phyloP scores from a whole-genome alignment of 768 basidiomycete species.

The Suillus hirtellus region DNA sequence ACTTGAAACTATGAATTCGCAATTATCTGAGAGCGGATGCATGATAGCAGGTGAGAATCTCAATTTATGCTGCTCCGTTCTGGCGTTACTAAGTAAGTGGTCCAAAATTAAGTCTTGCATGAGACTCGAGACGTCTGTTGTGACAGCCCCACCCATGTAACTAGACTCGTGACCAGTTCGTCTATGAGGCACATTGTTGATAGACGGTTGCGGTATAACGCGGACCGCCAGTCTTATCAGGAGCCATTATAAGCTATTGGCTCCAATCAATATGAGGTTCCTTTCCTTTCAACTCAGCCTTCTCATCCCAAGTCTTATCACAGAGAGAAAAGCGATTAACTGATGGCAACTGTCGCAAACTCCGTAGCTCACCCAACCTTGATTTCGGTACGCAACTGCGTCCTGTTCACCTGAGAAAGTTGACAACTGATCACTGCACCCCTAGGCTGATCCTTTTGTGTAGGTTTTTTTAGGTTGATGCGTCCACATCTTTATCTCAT shows the following conservation, averaged over 20 bases:
- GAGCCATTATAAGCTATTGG: conserved; percentile 3
- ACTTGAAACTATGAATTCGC: neutral
- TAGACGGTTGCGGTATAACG: neutral
- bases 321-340: neutral
- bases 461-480: conserved; percentile 33
- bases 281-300: conserved; percentile 2
- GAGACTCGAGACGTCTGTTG: neutral
- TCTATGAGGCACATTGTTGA: no score
- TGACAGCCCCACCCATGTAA: no score
- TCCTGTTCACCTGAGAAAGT: neutral
- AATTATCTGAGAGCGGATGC: neutral
- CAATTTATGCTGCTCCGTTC: neutral
- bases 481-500: conserved; percentile 3
- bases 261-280: neutral
- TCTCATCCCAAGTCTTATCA: neutral
- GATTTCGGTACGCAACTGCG: conserved; percentile 44
- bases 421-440: neutral
- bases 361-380: conserved; percentile 60
- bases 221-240: conserved; percentile 11
- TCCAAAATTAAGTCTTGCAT: conserved; percentile 1
- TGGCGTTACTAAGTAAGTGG: neutral
- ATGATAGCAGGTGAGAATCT: conserved; percentile 1
- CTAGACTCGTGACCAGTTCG: no score
- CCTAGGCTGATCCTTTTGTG: conserved; percentile 70
- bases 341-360: conserved; percentile 63